phyloP scores from a whole-genome alignment of 1,139 yeast species.

The Trichomonascaceae sp. region DNA sequence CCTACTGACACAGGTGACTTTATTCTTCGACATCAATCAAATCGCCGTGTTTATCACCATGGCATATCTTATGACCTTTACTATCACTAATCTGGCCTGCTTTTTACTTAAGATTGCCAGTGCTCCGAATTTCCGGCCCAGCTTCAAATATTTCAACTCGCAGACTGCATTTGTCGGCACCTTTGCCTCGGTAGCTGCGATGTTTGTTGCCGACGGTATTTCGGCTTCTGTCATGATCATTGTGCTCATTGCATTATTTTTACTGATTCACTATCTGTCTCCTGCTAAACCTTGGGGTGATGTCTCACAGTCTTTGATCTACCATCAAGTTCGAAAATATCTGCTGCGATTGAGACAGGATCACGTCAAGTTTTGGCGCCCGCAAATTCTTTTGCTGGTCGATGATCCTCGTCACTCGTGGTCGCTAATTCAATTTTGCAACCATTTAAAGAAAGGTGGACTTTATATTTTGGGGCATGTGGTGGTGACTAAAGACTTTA shows the following conservation, averaged over 20 bases:
- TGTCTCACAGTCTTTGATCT: conserved; percentile 86
- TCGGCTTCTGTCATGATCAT: conserved; percentile 75
- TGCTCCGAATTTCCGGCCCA: conserved; percentile 95
- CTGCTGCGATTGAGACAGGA: conserved; percentile 75
- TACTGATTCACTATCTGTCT: conserved; percentile 78
- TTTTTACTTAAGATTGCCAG: conserved; percentile 79
- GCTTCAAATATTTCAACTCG: conserved; percentile 79
- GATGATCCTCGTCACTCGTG: conserved; percentile 89
- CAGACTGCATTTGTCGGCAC: conserved; percentile 78
- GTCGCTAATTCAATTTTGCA: conserved; percentile 91
- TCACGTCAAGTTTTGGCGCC: conserved; percentile 96
- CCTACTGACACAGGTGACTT: conserved; percentile 71
- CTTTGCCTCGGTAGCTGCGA: conserved; percentile 62
- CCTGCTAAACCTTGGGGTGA: conserved; percentile 98
- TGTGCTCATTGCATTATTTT: conserved; percentile 57
- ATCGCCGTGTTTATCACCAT: conserved; percentile 93
- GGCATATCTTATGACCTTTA: conserved; percentile 94
- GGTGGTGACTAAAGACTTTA: conserved; percentile 50
- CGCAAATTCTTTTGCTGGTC: conserved; percentile 78
- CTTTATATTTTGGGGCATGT: conserved; percentile 90
- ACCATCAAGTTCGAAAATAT: conserved; percentile 93
- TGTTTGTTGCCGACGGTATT: conserved; percentile 90
- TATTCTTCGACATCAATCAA: conserved; percentile 84
- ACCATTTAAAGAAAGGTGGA: conserved; percentile 91
- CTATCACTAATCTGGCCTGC: conserved; percentile 90